Evolutionary conservation across 306 rosid species (phyloP), one percentile per base, ranked within the genome.

Genomic region (Crotalaria pallida): DNA sequence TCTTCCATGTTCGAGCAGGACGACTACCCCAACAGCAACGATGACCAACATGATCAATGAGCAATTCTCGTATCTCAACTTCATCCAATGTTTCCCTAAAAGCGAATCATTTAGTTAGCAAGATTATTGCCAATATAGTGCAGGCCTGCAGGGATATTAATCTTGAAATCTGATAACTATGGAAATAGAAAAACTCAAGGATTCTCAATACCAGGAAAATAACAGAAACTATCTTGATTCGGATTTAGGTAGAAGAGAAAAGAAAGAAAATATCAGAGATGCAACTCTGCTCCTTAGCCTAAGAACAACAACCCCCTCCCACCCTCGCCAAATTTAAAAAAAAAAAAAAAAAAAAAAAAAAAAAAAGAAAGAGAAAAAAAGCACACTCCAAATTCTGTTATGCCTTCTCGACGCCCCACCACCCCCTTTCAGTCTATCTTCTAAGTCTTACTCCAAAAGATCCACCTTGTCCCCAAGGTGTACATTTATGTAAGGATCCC

Each of bases 21-120:
- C 85, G 92, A 56, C 99, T 94, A 82, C 96, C 99, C 99, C 99
- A 94, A 73, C 99, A 94, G 65, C 96, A 91, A 19, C 91, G 92
- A 71, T 94, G 99, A 65, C 99, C 97, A 71, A 94, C 95, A 66
- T 89, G 92, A 82, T 94, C 99, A 69, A 94, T 88, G 41, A 91
- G 92, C 84, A 94, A 77, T 79, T 88, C 97, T 10, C 99, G 82
- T 74, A 94, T 91, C 84, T 91, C 99, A 24, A 94, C 96, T 83
- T 88, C 97, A 82, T 87, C 96, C 84, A 91, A 80, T 26, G 58
- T 17, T 91, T 77, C 81, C 83, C 96, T 94, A 34, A 41, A 63
- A 69, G 70, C 38, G 43, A 33, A 43, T 47, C 6, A 67, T 55
- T 48, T 57, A 44, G 51, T 78, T 27, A 57, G 65, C 38, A 76